Evolutionary conservation across 441 rosid species (phyloP), one percentile per base, ranked within the genome.

Genomic region (Pelargonium australe): DNA sequence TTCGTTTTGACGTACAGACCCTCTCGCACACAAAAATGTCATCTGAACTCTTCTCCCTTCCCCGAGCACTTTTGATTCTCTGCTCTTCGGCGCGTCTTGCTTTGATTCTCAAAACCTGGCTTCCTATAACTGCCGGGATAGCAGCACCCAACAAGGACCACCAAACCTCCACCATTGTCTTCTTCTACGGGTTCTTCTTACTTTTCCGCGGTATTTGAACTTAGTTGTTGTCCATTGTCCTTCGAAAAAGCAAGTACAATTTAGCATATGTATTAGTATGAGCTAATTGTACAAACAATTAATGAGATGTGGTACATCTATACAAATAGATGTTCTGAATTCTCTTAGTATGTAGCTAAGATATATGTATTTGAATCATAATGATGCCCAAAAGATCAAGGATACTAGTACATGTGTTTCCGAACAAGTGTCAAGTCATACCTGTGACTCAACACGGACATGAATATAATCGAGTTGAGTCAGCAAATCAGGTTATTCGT

Each of bases 1-100:
- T 86, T 78, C 90, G 76, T 82, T 86, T 86, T 0, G 86, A 86
- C 57, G 85, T 84, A 74, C 87, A 86, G n/a, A 86, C 90, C 78
- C 86, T 82, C 68, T 86, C 87, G 8, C 90, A 84, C 7, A 86
- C 85, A 72, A 86, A 86, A 64, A 82, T 82, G 10, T 82, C 90
- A 40, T 86, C 85, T 0, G 88, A 84, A 60, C 78, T 81, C 65
- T 80, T 86, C 78, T 86, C 88, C 69, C 87, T 83, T 40, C 86
- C 85, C 63, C 86, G 66, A n/a, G 84, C 84, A 34, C 80, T 80
- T 73, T 86, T 86, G 53, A 81, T 78, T 68, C 86, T 79, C 78
- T 85, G 82, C 75, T 85, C 89, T 51, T 79, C 87, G 0, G 82
- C 81, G 1, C 67, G 84, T 70, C 68, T 73, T 75, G 78, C 82